Base-by-base conservation (phyloP, 1,284 basidiomycete genomes). In the Cutaneotrichosporon sp. region DNA sequence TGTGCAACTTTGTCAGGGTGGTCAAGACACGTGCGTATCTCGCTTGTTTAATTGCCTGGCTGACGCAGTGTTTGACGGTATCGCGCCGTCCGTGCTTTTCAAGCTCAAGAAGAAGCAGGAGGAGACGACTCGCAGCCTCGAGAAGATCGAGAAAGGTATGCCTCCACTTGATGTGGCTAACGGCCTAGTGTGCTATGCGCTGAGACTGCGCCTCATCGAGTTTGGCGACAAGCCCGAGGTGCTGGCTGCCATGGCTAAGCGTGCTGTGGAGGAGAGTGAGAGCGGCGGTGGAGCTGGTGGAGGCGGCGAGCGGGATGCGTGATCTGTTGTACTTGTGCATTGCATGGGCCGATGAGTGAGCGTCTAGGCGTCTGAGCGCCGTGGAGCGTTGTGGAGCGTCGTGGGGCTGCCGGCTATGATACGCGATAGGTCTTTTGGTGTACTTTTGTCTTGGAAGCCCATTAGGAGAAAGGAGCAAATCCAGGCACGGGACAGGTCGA, bases 71-170 rank as follows among this genome's bases (percentile, higher is more conserved):
- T 78, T 77, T 56, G 77, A 77, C 56, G 70, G 67, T 10, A 73
- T 78, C 40, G 66, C 73, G 2, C 65, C 73, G 5, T 58, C 62
- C n/a, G 65, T 72, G 56, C 63, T 76, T 7, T 65, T 57, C 58
- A 73, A 92, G 62, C 83, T 98, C 55, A 83, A 83, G 56, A 95
- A 92, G 81, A 98, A 99, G 81, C 92, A 97, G 75, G 76, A 81
- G 5, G 91, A 97, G 49, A 96, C 95, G 0, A 82, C 85, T 5
- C 87, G 91, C 69, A 95, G 91, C 11, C 82, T 98, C 30, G 86
- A 89, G 72, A 99, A 98, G 82, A 96, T 98, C 63, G 96, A 99
- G 84, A 87, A 90, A 73, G 91, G 95, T 95, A 69, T 69, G 85
- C 32, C 1, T 13, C 22, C 31, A 47, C 14, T 30, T 13, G 46